A percentile compares a stretch with the other conserved stretches of the same genome.
Evolutionary conservation across 352 stramenopile genomes (phyloP).

Genomic region (Globisporangium megalacanthum): DNA sequence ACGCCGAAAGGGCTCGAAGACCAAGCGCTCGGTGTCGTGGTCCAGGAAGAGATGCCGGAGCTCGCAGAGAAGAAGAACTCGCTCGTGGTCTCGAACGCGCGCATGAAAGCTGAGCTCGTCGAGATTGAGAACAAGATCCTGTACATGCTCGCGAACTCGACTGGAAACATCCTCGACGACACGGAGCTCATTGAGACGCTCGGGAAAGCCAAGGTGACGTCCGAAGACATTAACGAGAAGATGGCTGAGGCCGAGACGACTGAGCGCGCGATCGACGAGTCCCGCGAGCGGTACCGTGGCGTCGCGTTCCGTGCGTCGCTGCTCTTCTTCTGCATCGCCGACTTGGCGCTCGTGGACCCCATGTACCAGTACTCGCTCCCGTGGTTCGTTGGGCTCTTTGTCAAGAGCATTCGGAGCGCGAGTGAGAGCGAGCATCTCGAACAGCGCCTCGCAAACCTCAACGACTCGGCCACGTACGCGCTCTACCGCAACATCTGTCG

Average conservation of each 20-base stretch:
- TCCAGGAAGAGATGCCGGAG: constrained; percentile 92
- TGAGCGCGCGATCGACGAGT: constrained; percentile 89
- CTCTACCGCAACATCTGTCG: constrained; percentile 93
- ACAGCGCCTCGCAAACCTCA: constrained; percentile 79
- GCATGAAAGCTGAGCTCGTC: constrained; percentile 90
- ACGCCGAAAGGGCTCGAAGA: constrained; percentile 88
- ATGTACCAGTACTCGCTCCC: constrained; percentile 95
- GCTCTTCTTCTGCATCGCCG: constrained; percentile 91
- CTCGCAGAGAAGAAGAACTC: constrained; percentile 93
- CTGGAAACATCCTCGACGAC: constrained; percentile 92
- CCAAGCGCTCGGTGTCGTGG: constrained; percentile 88
- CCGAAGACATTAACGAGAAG: constrained; percentile 90
- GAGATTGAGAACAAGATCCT: constrained; percentile 94
- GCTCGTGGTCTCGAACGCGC: constrained; percentile 87
- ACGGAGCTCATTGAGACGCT: constrained; percentile 91
- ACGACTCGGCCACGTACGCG: constrained; percentile 91
- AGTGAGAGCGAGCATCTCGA: constrained; percentile 84
- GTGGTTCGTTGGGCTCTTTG: constrained; percentile 91
- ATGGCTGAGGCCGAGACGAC: constrained; percentile 91
- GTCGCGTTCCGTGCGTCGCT: constrained; percentile 88
- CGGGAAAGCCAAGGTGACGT: constrained; percentile 89
- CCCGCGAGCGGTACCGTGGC: constrained; percentile 82
- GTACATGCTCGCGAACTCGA: constrained; percentile 91
- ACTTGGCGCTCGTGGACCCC: constrained; percentile 87
- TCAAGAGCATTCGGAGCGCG: constrained; percentile 82